These are phyloP conservation scores for Aspergillus piperis DNA, from an alignment of 2,329 filamentous ascomycete species.

Conservation along the genomic window DNA sequence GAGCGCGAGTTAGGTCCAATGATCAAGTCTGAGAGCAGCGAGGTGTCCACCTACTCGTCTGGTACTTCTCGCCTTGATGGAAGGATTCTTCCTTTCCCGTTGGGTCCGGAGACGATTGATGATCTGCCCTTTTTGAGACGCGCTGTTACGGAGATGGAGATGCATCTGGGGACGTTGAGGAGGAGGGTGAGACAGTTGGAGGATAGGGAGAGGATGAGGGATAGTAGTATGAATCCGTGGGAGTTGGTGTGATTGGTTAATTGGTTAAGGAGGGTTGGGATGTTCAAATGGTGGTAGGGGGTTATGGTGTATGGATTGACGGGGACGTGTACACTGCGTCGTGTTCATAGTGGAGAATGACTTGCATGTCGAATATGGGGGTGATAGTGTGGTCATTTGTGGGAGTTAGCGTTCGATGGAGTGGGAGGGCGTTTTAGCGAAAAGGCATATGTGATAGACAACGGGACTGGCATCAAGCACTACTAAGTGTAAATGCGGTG, in stretches of 20 bases:
- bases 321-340: no score
- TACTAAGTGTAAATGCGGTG: no score
- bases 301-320: no score
- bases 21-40: not conserved
- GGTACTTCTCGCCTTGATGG: constrained; percentile 3
- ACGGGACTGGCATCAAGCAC: no score
- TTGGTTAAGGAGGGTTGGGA: no score
- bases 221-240: not conserved
- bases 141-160: not conserved
- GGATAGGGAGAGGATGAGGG: not conserved
- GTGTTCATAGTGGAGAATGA: no score
- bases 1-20: not conserved
- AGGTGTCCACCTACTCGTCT: rapidly evolving
- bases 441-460: no score
- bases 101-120: constrained; percentile 12
- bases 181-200: not conserved
- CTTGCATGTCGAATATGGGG: no score
- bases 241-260: not conserved
- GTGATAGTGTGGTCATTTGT: no score
- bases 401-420: no score
- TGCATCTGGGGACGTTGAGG: not conserved
- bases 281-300: no score
- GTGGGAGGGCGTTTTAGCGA: rapidly evolving
- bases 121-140: constrained; percentile 7
- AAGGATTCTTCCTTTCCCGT: constrained; percentile 13